Evolutionary conservation across 768 basidiomycete genomes (phyloP), one percentile per base, ranked within the genome.

Genomic region (Hygrophoropsis aurantiaca): DNA sequence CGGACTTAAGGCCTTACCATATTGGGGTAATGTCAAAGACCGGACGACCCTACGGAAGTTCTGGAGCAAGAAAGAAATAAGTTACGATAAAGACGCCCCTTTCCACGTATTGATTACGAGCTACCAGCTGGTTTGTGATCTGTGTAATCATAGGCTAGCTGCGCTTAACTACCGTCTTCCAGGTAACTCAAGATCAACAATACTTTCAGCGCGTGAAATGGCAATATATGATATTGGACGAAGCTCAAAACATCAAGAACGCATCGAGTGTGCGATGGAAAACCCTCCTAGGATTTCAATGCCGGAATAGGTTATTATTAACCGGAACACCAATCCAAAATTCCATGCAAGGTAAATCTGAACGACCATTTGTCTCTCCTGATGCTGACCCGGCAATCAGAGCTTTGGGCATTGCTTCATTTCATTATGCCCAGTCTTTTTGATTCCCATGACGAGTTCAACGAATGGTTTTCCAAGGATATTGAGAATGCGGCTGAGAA

Each of bases 211-310:
- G 90, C 32, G 87, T 97, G 52, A 95, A 93, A 60, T 99, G 97
- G 97, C 97, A 99, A 69, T 99, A 98, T 64, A 98, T 98, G 95
- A 82, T 99, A 49, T 77, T 99, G n/a, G 97, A 99, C 58, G 97
- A 99, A 68, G 97, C 97, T 2, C 97, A 99, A 68, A 97, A 97
- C 47, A 98, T 99, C 77, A 99, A 99, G 76, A 95, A 94, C 60
- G 94, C 97, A 19, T 82, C 90, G 19, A 93, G 90, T 67, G 89
- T 91, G 8, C 80, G 97, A 35, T 99, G 97, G 97, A 98, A 97
- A 69, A 95, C 94, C 1, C 74, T 98, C 15, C 81, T 99, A 38
- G 89, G 92, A 15, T 93, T 98, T 67, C 91, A 94, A 25, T 98
- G 95, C 61, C 82, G 97, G 44, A 99, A 99, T 68, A 81, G 97